Conservation (phyloP, 306 rosid genomes). For the Notholithocarpus densiflorus region DNA sequence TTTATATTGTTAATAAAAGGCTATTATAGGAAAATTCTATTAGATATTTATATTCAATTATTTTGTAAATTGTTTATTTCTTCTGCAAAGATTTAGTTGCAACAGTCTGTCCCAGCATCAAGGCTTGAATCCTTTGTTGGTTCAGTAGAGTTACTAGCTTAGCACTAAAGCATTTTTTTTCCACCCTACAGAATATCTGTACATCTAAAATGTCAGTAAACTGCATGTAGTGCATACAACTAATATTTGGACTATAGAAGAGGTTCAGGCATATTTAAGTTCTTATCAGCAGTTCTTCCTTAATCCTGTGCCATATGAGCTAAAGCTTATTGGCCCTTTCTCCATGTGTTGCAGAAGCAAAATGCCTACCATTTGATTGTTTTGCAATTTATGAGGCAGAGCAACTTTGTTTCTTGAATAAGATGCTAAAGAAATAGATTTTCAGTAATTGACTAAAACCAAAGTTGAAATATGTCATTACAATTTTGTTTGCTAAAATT, state of each 20-base stretch:
- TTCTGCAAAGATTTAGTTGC: constrained; percentile 15
- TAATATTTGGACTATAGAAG: constrained; percentile 18
- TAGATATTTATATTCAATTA: neutral
- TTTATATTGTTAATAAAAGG: neutral
- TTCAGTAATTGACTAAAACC: neutral
- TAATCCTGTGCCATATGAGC: neutral
- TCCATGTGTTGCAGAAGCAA: neutral
- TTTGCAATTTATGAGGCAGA: neutral
- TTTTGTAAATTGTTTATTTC: neutral
- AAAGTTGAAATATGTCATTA: neutral
- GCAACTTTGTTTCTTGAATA: neutral
- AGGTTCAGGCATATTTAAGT: constrained; percentile 12
- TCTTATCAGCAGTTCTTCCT: constrained; percentile 15
- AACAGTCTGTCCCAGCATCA: neutral
- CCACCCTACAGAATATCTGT: neutral
- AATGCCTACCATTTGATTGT: neutral
- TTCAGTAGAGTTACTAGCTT: constrained; percentile 3
- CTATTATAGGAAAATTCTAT: neutral
- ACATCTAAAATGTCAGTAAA: neutral
- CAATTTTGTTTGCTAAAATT: neutral
- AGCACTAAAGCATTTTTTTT: neutral
- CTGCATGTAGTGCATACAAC: neutral
- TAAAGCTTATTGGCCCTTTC: neutral
- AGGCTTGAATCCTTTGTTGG: constrained; percentile 7
- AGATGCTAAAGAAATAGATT: neutral